Percentiles rank a stretch among this genome's conserved stretches.
Conservation (phyloP, 2,329 filamentous ascomycete species). For the Ceratocystis smalleyi region DNA sequence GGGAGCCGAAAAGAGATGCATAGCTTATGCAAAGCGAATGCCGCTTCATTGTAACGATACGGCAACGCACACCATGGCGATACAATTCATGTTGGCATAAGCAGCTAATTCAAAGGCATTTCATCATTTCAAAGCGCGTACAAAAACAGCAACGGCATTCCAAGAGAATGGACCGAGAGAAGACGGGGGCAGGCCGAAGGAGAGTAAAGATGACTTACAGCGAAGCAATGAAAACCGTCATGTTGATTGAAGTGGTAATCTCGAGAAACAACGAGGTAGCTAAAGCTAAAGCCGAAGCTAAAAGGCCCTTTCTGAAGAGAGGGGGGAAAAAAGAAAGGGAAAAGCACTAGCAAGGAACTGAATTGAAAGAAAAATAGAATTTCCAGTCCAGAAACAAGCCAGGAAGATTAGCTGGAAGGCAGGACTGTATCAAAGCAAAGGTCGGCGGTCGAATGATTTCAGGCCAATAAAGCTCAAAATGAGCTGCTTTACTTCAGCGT, state of each 20-base stretch:
- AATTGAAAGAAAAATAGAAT: background rate
- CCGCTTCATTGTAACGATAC: background rate
- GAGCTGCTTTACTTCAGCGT: background rate
- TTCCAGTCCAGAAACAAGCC: background rate
- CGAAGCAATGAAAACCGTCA: constrained; percentile 38
- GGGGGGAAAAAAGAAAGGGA: background rate
- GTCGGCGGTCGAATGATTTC: background rate
- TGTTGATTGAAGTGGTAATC: constrained; percentile 21
- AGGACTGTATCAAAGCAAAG: background rate
- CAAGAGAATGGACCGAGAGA: background rate
- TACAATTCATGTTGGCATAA: background rate
- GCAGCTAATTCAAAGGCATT: background rate
- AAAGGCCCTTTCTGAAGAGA: background rate
- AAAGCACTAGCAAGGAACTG: background rate
- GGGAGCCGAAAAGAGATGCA: background rate
- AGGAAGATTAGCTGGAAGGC: background rate
- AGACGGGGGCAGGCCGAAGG: background rate
- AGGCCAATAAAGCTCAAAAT: background rate
- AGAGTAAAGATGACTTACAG: constrained; percentile 26
- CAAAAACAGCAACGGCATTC: background rate
- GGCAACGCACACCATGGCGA: background rate
- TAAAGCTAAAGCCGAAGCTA: constrained; percentile 1
- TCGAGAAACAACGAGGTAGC: background rate
- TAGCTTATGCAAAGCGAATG: background rate
- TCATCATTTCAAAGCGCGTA: background rate